Conservation (phyloP, 768 basidiomycete genomes). For the Tulasnella calospora region DNA sequence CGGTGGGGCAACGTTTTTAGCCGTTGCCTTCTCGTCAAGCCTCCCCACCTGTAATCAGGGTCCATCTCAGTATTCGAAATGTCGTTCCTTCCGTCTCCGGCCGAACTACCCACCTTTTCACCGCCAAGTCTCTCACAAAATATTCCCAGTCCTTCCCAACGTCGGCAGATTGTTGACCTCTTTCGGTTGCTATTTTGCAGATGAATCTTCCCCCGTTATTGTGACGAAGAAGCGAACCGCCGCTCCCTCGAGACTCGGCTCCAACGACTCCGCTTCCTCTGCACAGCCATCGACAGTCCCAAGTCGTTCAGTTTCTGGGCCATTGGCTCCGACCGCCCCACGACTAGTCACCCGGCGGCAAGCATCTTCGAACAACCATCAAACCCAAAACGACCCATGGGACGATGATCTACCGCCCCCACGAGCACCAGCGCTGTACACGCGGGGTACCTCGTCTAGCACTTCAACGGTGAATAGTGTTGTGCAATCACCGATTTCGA, state of each 20-base stretch:
- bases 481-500: not conserved
- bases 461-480: not conserved
- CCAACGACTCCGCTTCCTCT: not conserved
- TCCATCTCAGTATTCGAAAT: not conserved
- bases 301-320: not conserved
- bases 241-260: not conserved
- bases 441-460: not conserved
- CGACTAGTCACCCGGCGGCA: not conserved
- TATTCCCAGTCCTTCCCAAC: not conserved
- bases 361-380: not conserved
- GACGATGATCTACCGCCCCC: conserved; percentile 4
- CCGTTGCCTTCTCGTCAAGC: conserved; percentile 2
- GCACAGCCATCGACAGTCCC: not conserved
- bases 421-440: conserved; percentile 13
- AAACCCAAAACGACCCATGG: not conserved
- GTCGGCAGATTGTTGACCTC: not conserved
- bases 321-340: not conserved
- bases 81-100: not conserved
- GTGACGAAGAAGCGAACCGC: not conserved
- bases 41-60: conserved; percentile 3
- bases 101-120: conserved; percentile 1
- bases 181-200: not conserved
- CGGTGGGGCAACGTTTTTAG: not conserved
- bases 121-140: not conserved
- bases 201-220: not conserved